Conservation (phyloP, 2,329 filamentous ascomycete species). For the Clonostachys rosea region DNA sequence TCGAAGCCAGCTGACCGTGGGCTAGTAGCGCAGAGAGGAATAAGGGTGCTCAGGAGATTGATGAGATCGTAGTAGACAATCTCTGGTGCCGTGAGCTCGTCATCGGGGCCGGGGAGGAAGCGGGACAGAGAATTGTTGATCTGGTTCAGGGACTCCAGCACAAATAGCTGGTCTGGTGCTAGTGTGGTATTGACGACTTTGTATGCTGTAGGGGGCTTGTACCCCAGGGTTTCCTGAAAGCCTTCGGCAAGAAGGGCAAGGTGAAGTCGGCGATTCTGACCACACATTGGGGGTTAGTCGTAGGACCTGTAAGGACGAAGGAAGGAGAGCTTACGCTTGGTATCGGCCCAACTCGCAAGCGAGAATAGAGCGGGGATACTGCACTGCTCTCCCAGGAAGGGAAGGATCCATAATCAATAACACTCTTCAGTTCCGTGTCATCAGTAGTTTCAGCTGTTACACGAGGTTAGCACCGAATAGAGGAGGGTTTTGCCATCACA, state of each 20-base stretch:
- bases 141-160: constrained; percentile 33
- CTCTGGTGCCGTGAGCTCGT: constrained; percentile 34
- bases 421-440: constrained; percentile 29
- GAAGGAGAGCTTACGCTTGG: constrained; percentile 36
- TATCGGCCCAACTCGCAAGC: constrained; percentile 43
- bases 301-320: not conserved
- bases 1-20: constrained; percentile 12
- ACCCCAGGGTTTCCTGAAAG: constrained; percentile 43
- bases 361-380: constrained; percentile 31
- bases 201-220: constrained; percentile 43
- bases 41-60: constrained; percentile 29
- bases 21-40: constrained; percentile 18
- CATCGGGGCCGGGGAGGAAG: constrained; percentile 23
- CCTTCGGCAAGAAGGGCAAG: constrained; percentile 42
- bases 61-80: constrained; percentile 36
- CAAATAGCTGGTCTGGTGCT: constrained; percentile 35
- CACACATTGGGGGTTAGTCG: constrained; percentile 7
- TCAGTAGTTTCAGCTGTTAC: constrained; percentile 33
- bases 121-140: constrained; percentile 34
- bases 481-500: constrained; percentile 15
- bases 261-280: constrained; percentile 43
- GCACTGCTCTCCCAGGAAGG: constrained; percentile 37
- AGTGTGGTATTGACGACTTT: constrained; percentile 35
- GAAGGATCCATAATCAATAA: constrained; percentile 48
- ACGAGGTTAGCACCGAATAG: not conserved